These are phyloP conservation scores for Macrolepiota dolichaula DNA, from an alignment of 768 basidiomycete species.

Conservation along the genomic window DNA sequence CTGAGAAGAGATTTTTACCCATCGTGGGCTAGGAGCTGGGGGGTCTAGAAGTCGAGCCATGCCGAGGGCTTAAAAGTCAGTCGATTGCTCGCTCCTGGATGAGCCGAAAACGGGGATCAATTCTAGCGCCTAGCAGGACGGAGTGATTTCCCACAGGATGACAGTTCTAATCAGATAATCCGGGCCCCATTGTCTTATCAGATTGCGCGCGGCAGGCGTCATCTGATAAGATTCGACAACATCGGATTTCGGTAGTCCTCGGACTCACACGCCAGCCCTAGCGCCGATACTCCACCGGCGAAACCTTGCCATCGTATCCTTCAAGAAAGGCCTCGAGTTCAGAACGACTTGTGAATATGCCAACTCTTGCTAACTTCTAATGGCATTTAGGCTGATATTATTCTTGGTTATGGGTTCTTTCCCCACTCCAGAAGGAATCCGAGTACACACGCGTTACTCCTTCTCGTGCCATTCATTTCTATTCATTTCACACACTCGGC, in stretches of 20 bases:
- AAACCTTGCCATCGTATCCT: too few species aligned
- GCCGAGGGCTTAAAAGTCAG: constrained; percentile 2
- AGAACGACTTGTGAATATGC: too few species aligned
- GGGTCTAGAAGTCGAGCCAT: background rate
- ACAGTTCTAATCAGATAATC: constrained; percentile 9
- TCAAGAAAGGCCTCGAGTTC: too few species aligned
- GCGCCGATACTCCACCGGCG: background rate
- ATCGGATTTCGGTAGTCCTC: background rate
- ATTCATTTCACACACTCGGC: background rate
- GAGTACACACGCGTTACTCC: background rate
- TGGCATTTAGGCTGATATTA: too few species aligned
- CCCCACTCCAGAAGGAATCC: background rate
- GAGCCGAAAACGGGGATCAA: background rate
- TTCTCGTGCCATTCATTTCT: background rate
- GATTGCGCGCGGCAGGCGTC: constrained; percentile 13
- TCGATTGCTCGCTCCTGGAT: constrained; percentile 1
- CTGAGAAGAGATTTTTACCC: constrained; percentile 76
- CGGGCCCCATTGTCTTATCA: constrained; percentile 15
- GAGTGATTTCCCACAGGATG: background rate
- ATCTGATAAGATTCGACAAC: constrained; percentile 10
- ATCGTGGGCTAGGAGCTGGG: constrained; percentile 31
- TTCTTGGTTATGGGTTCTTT: background rate
- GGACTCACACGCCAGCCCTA: background rate
- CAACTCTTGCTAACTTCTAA: too few species aligned
- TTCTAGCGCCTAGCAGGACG: background rate